These are phyloP conservation scores for Colletotrichum limetticola DNA, from an alignment of 2,329 filamentous ascomycete genomes.

Conservation along the genomic window DNA sequence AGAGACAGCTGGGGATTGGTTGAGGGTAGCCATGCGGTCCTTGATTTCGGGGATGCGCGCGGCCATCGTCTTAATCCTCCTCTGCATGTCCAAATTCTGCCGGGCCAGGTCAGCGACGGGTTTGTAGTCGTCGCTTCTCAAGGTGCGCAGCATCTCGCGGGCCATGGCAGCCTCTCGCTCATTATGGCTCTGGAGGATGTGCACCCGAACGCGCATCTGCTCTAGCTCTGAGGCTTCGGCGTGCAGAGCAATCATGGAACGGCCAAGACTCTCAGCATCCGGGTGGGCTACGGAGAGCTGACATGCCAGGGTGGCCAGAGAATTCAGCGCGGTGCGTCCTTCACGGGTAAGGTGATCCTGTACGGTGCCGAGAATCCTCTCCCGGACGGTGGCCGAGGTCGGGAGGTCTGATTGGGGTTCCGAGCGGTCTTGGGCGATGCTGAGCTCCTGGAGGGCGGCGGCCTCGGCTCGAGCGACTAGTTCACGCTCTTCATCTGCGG, in stretches of 20 bases:
- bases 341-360: slow-evolving; percentile 65
- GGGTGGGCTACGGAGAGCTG: slow-evolving; percentile 61
- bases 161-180: slow-evolving; percentile 58
- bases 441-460: slow-evolving; percentile 65
- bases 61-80: slow-evolving; percentile 74
- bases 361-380: slow-evolving; percentile 62
- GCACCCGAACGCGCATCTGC: slow-evolving; percentile 65
- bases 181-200: slow-evolving; percentile 66
- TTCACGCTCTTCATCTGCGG: slow-evolving; percentile 76
- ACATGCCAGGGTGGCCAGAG: slow-evolving; percentile 64
- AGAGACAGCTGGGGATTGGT: slow-evolving; percentile 45
- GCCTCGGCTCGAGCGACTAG: slow-evolving; percentile 69
- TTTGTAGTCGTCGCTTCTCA: slow-evolving; percentile 60
- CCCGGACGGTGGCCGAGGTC: slow-evolving; percentile 41
- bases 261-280: slow-evolving; percentile 60
- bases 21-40: slow-evolving; percentile 60
- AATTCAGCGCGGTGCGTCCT: slow-evolving; percentile 65
- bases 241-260: slow-evolving; percentile 66
- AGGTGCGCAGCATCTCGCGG: slow-evolving; percentile 51
- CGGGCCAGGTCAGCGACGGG: slow-evolving; percentile 69
- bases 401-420: slow-evolving; percentile 7
- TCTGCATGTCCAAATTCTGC: slow-evolving; percentile 79
- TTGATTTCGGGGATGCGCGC: slow-evolving; percentile 75
- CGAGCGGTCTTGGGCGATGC: not conserved
- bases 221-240: slow-evolving; percentile 63